phyloP scores from a whole-genome alignment of 768 basidiomycete genomes.

The Pulveroboletus sp. region DNA sequence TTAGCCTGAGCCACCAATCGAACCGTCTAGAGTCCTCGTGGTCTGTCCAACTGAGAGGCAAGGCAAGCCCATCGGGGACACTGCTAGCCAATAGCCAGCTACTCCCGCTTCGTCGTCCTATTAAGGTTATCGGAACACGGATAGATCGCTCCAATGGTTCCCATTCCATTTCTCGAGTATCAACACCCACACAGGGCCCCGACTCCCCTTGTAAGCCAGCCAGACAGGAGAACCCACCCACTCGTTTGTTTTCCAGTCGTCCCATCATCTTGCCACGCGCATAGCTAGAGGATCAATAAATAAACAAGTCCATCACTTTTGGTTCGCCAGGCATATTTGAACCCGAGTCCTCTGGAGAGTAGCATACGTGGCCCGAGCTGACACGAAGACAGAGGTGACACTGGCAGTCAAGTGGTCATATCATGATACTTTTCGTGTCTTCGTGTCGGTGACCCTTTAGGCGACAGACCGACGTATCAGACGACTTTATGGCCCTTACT shows the following conservation, averaged over 20 bases:
- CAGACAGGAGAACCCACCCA: not conserved
- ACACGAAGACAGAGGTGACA: too few species aligned
- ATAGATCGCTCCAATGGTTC: not conserved
- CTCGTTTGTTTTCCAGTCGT: conserved; percentile 1
- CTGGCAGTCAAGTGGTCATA: not conserved
- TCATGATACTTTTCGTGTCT: not conserved
- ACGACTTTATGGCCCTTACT: too few species aligned
- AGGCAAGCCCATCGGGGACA: not conserved
- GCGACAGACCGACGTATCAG: too few species aligned
- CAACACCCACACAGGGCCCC: not conserved
- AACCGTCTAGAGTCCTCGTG: conserved; percentile 11
- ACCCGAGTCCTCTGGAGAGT: not conserved
- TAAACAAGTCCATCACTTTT: not conserved
- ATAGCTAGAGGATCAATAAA: not conserved
- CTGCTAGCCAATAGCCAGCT: not conserved
- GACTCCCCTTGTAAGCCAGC: not conserved
- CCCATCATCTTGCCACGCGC: not conserved
- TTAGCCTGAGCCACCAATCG: conserved; percentile 6
- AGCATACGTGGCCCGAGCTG: not conserved
- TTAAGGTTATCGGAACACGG: not conserved
- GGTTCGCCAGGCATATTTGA: not conserved
- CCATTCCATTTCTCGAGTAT: not conserved
- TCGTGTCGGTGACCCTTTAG: not conserved
- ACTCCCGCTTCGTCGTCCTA: not conserved
- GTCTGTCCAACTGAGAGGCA: conserved; percentile 1